Base-by-base conservation (phyloP, 2,329 filamentous ascomycete species). In the Xylaria sp. region DNA sequence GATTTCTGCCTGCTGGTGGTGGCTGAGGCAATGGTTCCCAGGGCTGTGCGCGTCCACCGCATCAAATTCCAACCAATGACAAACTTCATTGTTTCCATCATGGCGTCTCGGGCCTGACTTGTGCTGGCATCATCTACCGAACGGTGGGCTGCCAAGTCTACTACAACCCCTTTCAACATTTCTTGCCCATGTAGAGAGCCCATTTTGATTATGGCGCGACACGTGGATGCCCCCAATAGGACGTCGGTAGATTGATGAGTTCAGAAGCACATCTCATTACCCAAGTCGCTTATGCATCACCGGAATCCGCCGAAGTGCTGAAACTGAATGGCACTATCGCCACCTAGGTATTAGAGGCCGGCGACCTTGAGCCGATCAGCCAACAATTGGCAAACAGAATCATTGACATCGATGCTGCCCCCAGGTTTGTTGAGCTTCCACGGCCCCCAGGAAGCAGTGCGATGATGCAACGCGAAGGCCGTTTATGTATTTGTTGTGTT, bases 11-110 rank as follows among this genome's bases (percentile, higher is more conserved):
- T n/a, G 10, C 5, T 9, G 13, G 28, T 20, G 32, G 62, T 58
- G 57, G 64, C 28, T 28, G 28, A 56, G 64, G 64, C 63, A 20
- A 65, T 32, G n/a, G 20, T 37, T 32, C 8, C 13, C 18, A 7
- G 48, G 62, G 39, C 20, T 55, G 28, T 56, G 48, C 37, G n/a
- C 46, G 34, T n/a, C 10, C 18, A 46, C 18, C 46, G 54, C 6
- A 18, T 52, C 20, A 28, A 8, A 3, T 46, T 46, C 39, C 28
- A 39, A 46, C 56, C 56, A 58, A 58, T 58, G 23, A 15, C 5
- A 15, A 15, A 12, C 23, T 20, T 13, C 10, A 18, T 32, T 37
- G 10, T 28, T 41, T n/a, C 9, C 34, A 32, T 44, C n/a, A 32
- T 46, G 37, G 56, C 37, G 28, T 60, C 34, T 20, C 15, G 25